Percentiles rank a stretch among this genome's conserved stretches.
Evolutionary conservation across 2,329 filamentous ascomycete genomes (phyloP).

Genomic region (Scedosporium dehoogii): DNA sequence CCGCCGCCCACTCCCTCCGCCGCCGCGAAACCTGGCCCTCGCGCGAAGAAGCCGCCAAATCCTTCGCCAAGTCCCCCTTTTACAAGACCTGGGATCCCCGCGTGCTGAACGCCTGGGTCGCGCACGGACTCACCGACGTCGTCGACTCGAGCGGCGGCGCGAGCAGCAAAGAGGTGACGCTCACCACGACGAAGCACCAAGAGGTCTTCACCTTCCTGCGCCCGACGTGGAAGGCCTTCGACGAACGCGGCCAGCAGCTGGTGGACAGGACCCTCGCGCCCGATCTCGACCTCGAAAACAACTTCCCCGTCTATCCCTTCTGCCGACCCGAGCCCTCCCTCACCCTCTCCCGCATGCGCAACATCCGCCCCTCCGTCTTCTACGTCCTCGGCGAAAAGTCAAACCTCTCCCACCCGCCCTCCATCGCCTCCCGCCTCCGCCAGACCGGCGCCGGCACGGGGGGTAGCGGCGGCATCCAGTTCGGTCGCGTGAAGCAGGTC

Average conservation of each 20-base stretch:
- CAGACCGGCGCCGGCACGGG: slow-evolving; percentile 56
- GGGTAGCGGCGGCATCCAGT: slow-evolving; percentile 54
- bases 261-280: slow-evolving; percentile 30
- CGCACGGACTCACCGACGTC: slow-evolving; percentile 64
- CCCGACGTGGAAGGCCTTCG: slow-evolving; percentile 40
- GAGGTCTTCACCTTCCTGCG: slow-evolving; percentile 69
- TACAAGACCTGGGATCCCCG: slow-evolving; percentile 71
- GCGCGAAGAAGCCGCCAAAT: slow-evolving; percentile 52
- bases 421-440: slow-evolving; percentile 48
- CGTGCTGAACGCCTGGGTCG: slow-evolving; percentile 64
- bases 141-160: slow-evolving; percentile 24
- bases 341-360: slow-evolving; percentile 46
- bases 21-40: slow-evolving; percentile 80
- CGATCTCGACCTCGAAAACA: slow-evolving; percentile 31
- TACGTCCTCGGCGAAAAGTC: slow-evolving; percentile 60
- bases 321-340: slow-evolving; percentile 56
- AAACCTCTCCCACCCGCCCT: slow-evolving; percentile 39
- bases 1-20: slow-evolving; percentile 52
- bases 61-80: slow-evolving; percentile 57
- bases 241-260: slow-evolving; percentile 24
- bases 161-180: slow-evolving; percentile 50
- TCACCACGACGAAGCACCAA: slow-evolving; percentile 78
- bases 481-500: slow-evolving; percentile 58
- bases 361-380: slow-evolving; percentile 54
- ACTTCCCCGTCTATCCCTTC: slow-evolving; percentile 33